phyloP scores from a whole-genome alignment of 2,329 filamentous ascomycete species.

The Seiridium unicorne region DNA sequence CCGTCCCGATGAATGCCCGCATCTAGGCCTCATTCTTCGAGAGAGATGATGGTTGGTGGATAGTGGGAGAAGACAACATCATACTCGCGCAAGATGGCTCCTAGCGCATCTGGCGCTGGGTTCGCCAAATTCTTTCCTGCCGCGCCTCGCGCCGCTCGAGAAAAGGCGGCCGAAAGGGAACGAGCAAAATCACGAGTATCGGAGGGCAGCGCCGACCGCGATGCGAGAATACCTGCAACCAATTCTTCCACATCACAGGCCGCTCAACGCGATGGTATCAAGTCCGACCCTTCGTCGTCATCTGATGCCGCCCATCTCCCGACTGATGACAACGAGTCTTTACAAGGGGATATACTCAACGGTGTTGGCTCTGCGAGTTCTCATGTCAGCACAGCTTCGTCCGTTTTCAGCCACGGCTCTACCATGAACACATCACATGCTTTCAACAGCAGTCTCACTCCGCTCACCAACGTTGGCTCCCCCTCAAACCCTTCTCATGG shows the following conservation, averaged over 20 bases:
- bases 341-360: conserved; percentile 66
- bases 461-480: conserved; percentile 51
- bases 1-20: conserved; percentile 35
- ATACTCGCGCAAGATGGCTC: conserved; percentile 47
- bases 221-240: conserved; percentile 21
- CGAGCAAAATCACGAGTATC: conserved; percentile 50
- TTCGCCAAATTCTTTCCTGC: conserved; percentile 86
- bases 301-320: conserved; percentile 35
- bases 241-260: conserved; percentile 8
- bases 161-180: conserved; percentile 60
- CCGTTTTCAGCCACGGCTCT: conserved; percentile 61
- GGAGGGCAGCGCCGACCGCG: conserved; percentile 24
- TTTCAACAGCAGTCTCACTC: conserved; percentile 47
- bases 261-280: conserved; percentile 32
- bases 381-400: conserved; percentile 67
- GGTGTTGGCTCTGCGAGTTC: conserved; percentile 72
- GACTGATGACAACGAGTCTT: conserved; percentile 57
- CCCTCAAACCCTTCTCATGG: conserved; percentile 38
- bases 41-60: conserved; percentile 56
- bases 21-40: conserved; percentile 29
- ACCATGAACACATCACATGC: conserved; percentile 37
- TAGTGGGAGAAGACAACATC: conserved; percentile 49
- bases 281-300: conserved; percentile 30
- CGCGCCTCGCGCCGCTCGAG: conserved; percentile 65
- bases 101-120: conserved; percentile 75